These are phyloP conservation scores for Alternaria brassicicola DNA, from an alignment of 2,329 filamentous ascomycete species.

Conservation along the genomic window DNA sequence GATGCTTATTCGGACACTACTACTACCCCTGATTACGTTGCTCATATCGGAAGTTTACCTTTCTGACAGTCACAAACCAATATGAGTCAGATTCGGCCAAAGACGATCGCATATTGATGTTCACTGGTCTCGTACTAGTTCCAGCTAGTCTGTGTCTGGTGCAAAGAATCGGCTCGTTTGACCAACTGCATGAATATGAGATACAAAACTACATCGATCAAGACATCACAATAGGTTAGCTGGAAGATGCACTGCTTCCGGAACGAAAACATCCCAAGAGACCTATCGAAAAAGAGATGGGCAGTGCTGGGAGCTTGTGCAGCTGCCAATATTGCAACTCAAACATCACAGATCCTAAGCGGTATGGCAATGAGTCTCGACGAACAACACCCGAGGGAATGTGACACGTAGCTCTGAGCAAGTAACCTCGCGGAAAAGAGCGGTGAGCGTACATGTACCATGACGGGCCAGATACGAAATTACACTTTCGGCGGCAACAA, in stretches of 20 bases:
- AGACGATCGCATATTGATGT: not conserved
- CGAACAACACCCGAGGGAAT: not conserved
- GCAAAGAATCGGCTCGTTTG: not conserved
- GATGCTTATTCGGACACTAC: too few relatives aligned
- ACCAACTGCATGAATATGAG: fast-evolving
- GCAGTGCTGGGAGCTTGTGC: fast-evolving
- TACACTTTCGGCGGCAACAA: not conserved
- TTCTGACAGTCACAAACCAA: too few relatives aligned
- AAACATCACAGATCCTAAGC: too few relatives aligned
- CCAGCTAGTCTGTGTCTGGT: not conserved
- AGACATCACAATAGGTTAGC: not conserved
- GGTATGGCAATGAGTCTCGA: fast-evolving
- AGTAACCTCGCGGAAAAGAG: fast-evolving
- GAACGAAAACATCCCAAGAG: too few relatives aligned
- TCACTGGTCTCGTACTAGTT: not conserved
- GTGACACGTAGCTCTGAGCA: not conserved
- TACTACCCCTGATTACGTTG: too few relatives aligned
- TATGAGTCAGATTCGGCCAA: too few relatives aligned
- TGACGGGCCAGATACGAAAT: not conserved
- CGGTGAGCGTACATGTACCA: not conserved
- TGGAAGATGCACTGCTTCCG: fast-evolving
- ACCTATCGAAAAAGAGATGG: not conserved
- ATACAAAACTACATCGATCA: not conserved
- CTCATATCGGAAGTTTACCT: too few relatives aligned
- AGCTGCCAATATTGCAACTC: not conserved